Base-by-base conservation (phyloP, 345 rosid species). In the Carallia pectinifolia region DNA sequence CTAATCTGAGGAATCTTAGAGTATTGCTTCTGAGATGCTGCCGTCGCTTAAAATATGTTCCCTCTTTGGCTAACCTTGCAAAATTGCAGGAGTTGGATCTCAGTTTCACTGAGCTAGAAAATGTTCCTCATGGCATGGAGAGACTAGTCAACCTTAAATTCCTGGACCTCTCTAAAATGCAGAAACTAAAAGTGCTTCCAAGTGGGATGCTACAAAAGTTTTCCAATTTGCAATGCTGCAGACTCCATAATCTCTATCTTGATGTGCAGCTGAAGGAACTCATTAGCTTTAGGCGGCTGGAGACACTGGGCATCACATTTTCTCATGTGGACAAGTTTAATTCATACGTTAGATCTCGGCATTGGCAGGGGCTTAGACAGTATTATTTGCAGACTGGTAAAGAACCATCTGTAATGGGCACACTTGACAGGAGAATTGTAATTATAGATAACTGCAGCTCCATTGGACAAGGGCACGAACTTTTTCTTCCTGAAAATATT, bases 71-170 rank as follows among this genome's bases (percentile, higher is more conserved):
- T 8, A 61, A 61, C 9, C 38, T 77, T 31, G 2, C 0, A 33
- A 16, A n/a, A 47, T 47, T 81, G 58, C 65, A 34, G 68, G 65
- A 34, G 61, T 36, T 81, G 34, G 79, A 81, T 54, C 73, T 78
- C 2, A 0, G 7, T 2, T 10, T 3, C 3, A 34, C n/a, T 3
- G 47, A 9, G 1, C 66, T 78, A n/a, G 47, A 8, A 10, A n/a
- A 68, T 38, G 39, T 69, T 1, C 81, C 82, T 9, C 37, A 71
- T 31, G 80, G 77, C 7, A 31, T 78, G 66, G 66, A 72, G 30
- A 53, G 10, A 15, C 29, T 78, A 34, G 54, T 36, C 36, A 77
- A 78, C 47, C 77, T 81, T 4, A 69, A 6, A 56, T 71, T 61
- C 48, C 72, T 75, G 12, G 30, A 62, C 27, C 61, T 75, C 55